Evolutionary conservation across 225 moss, liverwort and hornwort species (phyloP), one percentile per base, ranked within the genome.

Genomic region (Pleurozium schreberi): DNA sequence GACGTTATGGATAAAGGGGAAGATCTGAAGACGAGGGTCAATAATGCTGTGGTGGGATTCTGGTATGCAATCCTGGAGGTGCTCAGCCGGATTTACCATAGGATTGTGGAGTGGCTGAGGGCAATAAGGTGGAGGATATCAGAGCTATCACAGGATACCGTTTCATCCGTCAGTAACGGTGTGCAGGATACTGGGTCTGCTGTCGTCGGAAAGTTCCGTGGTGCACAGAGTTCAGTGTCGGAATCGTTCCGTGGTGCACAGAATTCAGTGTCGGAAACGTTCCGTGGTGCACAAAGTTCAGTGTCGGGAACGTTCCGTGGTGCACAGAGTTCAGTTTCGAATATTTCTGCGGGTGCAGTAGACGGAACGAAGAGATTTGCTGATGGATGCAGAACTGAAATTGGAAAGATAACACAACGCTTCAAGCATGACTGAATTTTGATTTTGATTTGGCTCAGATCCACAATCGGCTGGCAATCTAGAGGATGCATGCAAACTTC

Each of bases 311-410:
- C 38, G 3, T 63, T 86, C 50, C 86, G 86, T 81, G 90, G 75
- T 90, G 91, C 80, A 71, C 92, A 90, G 87, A 89, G 80, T 85
- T 87, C 91, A 45, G 94, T 85, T 42, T 89, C 90, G 62, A 93
- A 91, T 61, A 76, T 92, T 45, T 92, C 96, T 87, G 87, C 95
- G 55, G 92, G 92, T 82, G 93, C 96, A 7, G n/a, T 93, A 22
- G 93, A 96, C 88, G 88, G 93, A 50, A 95, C 95, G 49, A 97
- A 92, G 95, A 94, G 92, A 83, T 83, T 97, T 85, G 98, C 94
- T 50, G 95, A 94, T 90, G 96, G 93, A 76, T 92, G 95, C 88
- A 95, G 89, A 75, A 93, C 91, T 84, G 96, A 94, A 91, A 96
- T 97, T 84, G 93, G 92, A 86, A 99, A 97, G 90, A 60, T 99